These are phyloP conservation scores for Neurospora sp. DNA, from an alignment of 495 filamentous ascomycete genomes.

Conservation along the genomic window DNA sequence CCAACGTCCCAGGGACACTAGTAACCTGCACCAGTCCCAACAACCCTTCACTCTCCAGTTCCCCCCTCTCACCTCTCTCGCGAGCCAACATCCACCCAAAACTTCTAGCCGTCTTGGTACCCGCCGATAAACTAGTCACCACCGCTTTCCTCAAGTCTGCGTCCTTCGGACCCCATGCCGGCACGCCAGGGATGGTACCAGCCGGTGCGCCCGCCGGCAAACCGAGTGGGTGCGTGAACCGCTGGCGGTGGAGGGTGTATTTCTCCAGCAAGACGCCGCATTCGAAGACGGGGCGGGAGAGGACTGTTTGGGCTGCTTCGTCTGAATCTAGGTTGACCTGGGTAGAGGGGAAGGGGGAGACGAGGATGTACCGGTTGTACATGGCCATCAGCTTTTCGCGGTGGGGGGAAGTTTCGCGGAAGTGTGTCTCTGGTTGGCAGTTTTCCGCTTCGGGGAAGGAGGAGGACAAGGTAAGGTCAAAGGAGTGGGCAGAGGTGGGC, in stretches of 20 bases:
- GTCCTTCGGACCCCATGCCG: not conserved
- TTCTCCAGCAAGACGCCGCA: not conserved
- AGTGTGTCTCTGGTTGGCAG: not conserved
- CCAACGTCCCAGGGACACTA: not conserved
- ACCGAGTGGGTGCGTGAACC: not conserved
- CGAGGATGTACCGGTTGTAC: slow-evolving; percentile 1
- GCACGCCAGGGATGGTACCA: not conserved
- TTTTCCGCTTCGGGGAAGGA: not conserved
- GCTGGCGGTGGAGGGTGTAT: not conserved
- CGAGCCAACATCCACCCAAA: slow-evolving; percentile 1
- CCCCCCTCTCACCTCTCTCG: not conserved
- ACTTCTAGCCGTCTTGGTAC: not conserved
- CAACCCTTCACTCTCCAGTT: not conserved
- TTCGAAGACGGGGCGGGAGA: not conserved
- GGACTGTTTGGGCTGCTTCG: not conserved
- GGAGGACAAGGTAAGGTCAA: not conserved
- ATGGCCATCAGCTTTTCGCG: not conserved
- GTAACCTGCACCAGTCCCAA: not conserved
- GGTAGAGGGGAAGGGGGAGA: too few relatives aligned
- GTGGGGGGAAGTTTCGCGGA: not conserved
- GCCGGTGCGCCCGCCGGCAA: not conserved
- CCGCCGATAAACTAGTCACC: not conserved
- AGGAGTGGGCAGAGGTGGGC: slow-evolving; percentile 1
- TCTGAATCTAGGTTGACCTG: too few relatives aligned
- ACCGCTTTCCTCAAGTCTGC: not conserved